Evolutionary conservation across 768 basidiomycete genomes (phyloP).

Genomic region (Tricholomella constricta): DNA sequence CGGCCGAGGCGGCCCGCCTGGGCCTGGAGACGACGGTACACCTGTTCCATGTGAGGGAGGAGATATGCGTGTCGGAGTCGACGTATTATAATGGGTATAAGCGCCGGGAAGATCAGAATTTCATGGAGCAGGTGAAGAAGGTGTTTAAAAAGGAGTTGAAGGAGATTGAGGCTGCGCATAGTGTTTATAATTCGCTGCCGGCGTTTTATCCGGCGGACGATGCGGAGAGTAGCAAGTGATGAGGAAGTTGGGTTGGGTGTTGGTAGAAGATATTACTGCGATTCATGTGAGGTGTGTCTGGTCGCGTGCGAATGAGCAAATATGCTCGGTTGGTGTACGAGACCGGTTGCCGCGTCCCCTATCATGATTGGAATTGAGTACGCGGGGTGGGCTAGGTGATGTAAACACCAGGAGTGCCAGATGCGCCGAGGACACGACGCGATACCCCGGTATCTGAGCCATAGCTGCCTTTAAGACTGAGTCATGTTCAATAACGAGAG

Average conservation of each 20-base stretch:
- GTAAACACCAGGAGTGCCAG: too few species aligned
- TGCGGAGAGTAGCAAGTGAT: not conserved
- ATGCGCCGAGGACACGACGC: too few species aligned
- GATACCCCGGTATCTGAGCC: too few species aligned
- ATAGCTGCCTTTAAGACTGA: too few species aligned
- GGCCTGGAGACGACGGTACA: constrained; percentile 23
- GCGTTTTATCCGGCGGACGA: not conserved
- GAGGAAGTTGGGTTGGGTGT: not conserved
- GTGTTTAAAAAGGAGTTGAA: constrained; percentile 8
- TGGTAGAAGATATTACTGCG: too few species aligned
- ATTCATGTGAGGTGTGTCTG: too few species aligned
- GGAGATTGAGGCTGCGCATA: constrained; percentile 8
- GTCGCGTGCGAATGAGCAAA: too few species aligned
- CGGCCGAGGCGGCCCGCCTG: constrained; percentile 25
- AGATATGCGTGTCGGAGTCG: not conserved
- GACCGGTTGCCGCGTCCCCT: too few species aligned
- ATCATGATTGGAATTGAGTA: too few species aligned
- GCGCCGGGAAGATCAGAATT: constrained; percentile 1
- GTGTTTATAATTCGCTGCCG: not conserved
- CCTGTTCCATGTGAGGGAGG: constrained; percentile 22
- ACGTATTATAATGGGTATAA: not conserved
- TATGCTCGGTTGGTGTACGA: too few species aligned
- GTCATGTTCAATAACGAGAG: too few species aligned
- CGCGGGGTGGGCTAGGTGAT: too few species aligned
- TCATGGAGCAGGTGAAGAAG: constrained; percentile 1